A percentile compares a stretch with the other conserved stretches of the same genome.
These are phyloP conservation scores for Acrocalymma vagum DNA, from an alignment of 2,329 filamentous ascomycete species.

Conservation along the genomic window DNA sequence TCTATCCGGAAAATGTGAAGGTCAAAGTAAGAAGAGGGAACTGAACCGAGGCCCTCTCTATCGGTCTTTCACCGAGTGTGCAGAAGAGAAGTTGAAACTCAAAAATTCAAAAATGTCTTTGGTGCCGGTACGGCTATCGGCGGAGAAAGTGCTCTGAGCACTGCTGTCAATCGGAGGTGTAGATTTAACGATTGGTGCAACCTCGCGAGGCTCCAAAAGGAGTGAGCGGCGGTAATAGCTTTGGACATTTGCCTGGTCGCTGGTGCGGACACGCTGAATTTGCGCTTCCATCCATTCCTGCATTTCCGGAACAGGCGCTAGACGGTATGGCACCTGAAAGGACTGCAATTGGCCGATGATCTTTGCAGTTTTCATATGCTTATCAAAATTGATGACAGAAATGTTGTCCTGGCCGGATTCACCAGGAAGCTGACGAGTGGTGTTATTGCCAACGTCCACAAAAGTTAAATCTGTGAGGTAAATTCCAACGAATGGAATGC, in stretches of 20 bases:
- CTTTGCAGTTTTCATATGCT: conserved; percentile 91
- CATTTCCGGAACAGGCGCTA: conserved; percentile 84
- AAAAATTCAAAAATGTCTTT: conserved; percentile 49
- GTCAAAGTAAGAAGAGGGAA: conserved; percentile 22
- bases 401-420: conserved; percentile 68
- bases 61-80: conserved; percentile 38
- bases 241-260: conserved; percentile 69
- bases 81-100: conserved; percentile 46
- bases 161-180: conserved; percentile 36
- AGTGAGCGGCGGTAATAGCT: conserved; percentile 84
- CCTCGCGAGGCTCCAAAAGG: conserved; percentile 79
- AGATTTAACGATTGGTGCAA: conserved; percentile 33
- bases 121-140: conserved; percentile 38
- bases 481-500: conserved; percentile 93
- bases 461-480: conserved; percentile 97
- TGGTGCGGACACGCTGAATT: conserved; percentile 75
- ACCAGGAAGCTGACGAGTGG: conserved; percentile 77
- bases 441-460: conserved; percentile 91
- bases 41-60: conserved; percentile 32
- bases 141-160: conserved; percentile 30
- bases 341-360: conserved; percentile 96
- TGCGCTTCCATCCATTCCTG: conserved; percentile 92
- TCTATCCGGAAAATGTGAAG: conserved; percentile 15
- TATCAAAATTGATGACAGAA: conserved; percentile 96
- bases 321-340: conserved; percentile 91